phyloP scores from a whole-genome alignment of 768 basidiomycete species.

The Naganishia onofrii region DNA sequence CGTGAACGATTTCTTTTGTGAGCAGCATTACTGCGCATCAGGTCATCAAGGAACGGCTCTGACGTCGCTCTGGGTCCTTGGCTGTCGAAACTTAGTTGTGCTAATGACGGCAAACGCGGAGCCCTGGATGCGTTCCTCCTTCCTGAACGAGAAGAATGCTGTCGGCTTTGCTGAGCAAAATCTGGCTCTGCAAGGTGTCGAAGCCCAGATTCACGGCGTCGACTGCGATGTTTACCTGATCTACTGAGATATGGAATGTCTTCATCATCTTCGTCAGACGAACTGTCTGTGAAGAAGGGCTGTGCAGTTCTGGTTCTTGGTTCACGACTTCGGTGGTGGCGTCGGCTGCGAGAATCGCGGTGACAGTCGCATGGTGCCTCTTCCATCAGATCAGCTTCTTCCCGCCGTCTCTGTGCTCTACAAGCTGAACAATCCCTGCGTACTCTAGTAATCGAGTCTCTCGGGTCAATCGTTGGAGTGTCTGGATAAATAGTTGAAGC shows the following conservation, averaged over 20 bases:
- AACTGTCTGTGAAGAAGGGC: constrained; percentile 1
- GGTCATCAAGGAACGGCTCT: not conserved
- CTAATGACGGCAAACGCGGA: constrained; percentile 1
- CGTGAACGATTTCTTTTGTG: not conserved
- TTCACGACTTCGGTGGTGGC: not conserved
- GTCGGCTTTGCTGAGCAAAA: not conserved
- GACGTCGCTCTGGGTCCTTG: too few species aligned
- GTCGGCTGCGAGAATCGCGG: not conserved
- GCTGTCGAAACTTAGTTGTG: not conserved
- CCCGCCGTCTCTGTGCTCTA: not conserved
- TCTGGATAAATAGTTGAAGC: constrained; percentile 20
- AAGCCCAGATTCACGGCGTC: not conserved
- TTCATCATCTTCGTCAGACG: constrained; percentile 5
- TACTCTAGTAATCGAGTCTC: too few species aligned
- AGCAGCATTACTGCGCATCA: not conserved
- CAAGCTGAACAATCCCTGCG: not conserved
- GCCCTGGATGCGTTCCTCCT: constrained; percentile 9
- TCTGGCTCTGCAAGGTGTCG: not conserved
- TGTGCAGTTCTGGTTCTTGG: not conserved
- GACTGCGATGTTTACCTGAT: not conserved
- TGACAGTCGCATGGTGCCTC: not conserved
- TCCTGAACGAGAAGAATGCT: not conserved
- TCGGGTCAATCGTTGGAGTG: not conserved
- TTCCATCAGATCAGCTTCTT: not conserved
- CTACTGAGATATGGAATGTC: not conserved